phyloP scores from a whole-genome alignment of 2,329 filamentous ascomycete genomes.

The Chaetomium strumarium region DNA sequence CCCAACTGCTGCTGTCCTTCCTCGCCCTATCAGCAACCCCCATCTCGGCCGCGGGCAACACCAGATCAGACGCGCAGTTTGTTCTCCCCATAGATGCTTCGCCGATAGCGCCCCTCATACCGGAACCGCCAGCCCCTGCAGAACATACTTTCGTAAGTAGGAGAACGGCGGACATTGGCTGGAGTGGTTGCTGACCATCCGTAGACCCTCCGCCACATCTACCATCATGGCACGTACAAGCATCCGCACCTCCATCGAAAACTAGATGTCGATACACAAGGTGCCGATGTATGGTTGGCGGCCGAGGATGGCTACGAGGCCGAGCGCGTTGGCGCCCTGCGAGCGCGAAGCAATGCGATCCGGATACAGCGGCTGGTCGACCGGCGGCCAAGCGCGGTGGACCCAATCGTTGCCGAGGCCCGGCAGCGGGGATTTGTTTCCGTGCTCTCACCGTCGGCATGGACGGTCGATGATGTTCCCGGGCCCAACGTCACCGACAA shows the following conservation, averaged over 20 bases:
- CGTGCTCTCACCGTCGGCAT: slow-evolving; percentile 65
- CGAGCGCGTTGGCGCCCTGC: slow-evolving; percentile 47
- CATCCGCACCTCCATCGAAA: slow-evolving; percentile 73
- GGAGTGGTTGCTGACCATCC: slow-evolving; percentile 7
- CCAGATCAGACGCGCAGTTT: slow-evolving; percentile 34
- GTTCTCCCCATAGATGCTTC: slow-evolving; percentile 41
- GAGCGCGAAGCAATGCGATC: slow-evolving; percentile 57
- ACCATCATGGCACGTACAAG: slow-evolving; percentile 79
- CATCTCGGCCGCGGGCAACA: slow-evolving; percentile 30
- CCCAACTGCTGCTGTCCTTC: slow-evolving; percentile 59
- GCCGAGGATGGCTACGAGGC: slow-evolving; percentile 52
- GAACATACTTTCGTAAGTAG: slow-evolving; percentile 50
- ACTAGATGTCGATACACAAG: slow-evolving; percentile 58
- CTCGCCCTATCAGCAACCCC: slow-evolving; percentile 51
- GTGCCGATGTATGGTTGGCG: slow-evolving; percentile 57
- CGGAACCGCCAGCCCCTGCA: slow-evolving; percentile 42
- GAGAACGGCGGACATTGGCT: background rate
- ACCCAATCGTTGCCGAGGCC: slow-evolving; percentile 69
- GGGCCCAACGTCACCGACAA: slow-evolving; percentile 83
- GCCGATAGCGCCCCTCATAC: slow-evolving; percentile 34
- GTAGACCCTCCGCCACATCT: slow-evolving; percentile 77
- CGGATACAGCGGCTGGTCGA: slow-evolving; percentile 79
- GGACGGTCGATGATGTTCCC: slow-evolving; percentile 72
- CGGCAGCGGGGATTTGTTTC: slow-evolving; percentile 62
- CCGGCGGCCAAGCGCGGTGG: slow-evolving; percentile 67